Evolutionary conservation across 1,284 basidiomycete species (phyloP).

Genomic region (Hypsizygus ulmarius): DNA sequence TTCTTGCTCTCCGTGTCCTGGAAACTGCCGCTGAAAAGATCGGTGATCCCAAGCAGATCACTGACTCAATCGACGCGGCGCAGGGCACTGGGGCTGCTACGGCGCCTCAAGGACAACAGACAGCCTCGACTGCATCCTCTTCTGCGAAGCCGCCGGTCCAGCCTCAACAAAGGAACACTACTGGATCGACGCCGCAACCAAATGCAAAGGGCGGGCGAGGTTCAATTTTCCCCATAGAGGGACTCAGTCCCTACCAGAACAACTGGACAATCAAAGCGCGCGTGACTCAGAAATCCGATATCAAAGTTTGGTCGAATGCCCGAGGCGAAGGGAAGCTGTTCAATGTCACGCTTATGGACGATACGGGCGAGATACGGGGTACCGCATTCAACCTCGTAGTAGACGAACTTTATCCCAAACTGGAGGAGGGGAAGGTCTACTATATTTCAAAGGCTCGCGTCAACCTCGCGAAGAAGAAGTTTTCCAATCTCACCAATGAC

Average conservation of each 20-base stretch:
- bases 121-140: conserved; percentile 23
- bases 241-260: conserved; percentile 95
- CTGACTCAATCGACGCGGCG: conserved; percentile 32
- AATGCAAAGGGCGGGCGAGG: conserved; percentile 24
- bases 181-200: conserved; percentile 28
- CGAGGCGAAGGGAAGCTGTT: conserved; percentile 96
- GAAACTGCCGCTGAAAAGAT: conserved; percentile 62
- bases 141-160: conserved; percentile 13
- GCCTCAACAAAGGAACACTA: conserved; percentile 17
- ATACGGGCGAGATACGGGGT: conserved; percentile 89
- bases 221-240: conserved; percentile 82
- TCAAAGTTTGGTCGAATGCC: conserved; percentile 87
- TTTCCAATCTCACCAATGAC: conserved; percentile 87
- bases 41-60: conserved; percentile 57
- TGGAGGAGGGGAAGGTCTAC: conserved; percentile 94
- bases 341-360: conserved; percentile 91
- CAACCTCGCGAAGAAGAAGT: conserved; percentile 97
- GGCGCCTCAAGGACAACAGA: conserved; percentile 24
- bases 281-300: conserved; percentile 87
- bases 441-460: conserved; percentile 89
- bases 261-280: conserved; percentile 98
- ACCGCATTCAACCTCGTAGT: conserved; percentile 92
- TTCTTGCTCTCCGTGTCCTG: conserved; percentile 71
- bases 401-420: conserved; percentile 78
- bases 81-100: conserved; percentile 22